These are phyloP conservation scores for Suhomyces terraborum DNA, from an alignment of 1,139 yeast genomes.

Conservation along the genomic window DNA sequence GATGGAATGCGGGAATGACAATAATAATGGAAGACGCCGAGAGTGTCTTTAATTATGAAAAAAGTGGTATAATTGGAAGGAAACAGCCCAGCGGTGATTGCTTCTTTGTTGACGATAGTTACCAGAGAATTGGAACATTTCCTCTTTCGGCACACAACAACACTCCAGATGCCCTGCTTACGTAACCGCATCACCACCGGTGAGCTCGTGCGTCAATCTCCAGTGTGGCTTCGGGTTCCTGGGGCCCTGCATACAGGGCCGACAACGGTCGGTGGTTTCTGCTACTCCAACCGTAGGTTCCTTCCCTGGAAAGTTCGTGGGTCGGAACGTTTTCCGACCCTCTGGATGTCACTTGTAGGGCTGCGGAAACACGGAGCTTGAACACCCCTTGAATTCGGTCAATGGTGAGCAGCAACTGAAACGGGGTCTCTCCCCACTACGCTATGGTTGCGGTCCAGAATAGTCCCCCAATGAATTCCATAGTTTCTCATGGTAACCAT, in stretches of 20 bases:
- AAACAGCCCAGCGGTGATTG: neutral
- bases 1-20: too few relatives aligned
- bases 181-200: constrained; percentile 1
- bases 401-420: neutral
- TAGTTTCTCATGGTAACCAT: too few relatives aligned
- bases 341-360: neutral
- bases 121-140: neutral
- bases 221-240: neutral
- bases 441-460: neutral
- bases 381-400: neutral
- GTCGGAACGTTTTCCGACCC: neutral
- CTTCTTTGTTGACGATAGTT: constrained; percentile 8
- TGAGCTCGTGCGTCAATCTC: neutral
- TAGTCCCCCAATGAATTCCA: too few relatives aligned
- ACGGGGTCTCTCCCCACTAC: neutral
- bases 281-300: too few relatives aligned
- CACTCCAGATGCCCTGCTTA: constrained; percentile 1
- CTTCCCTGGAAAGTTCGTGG: neutral
- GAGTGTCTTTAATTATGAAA: neutral
- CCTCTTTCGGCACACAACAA: constrained; percentile 5
- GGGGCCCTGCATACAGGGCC: neutral
- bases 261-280: neutral
- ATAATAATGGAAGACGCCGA: neutral
- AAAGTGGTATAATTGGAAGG: neutral
- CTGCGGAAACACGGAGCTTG: too few relatives aligned